These are phyloP conservation scores for Umbilicus rupestris DNA, from an alignment of 164 flowering plant species.

Conservation along the genomic window DNA sequence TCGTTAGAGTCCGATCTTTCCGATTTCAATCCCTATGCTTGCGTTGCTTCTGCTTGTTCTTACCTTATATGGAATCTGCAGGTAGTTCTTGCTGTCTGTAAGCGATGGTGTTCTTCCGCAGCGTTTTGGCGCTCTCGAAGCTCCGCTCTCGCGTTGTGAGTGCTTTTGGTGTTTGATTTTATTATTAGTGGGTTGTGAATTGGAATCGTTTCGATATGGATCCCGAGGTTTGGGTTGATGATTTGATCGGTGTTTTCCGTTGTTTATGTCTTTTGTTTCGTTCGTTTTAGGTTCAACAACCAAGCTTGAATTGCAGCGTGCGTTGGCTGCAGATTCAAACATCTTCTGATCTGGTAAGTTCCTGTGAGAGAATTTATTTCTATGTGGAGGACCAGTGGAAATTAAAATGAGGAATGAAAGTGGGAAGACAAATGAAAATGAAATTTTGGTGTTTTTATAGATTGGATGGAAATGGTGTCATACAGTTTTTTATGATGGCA, in stretches of 20 bases:
- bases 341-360: slow-evolving; percentile 48
- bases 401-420: not conserved
- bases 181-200: not conserved
- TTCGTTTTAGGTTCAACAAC: slow-evolving; percentile 42
- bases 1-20: too few species aligned
- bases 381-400: not conserved
- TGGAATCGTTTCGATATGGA: not conserved
- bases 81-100: not conserved
- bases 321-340: slow-evolving; percentile 78
- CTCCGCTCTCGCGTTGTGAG: slow-evolving; percentile 77
- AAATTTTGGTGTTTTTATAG: not conserved
- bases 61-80: not conserved
- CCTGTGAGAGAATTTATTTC: not conserved
- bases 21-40: too few species aligned
- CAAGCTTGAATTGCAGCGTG: slow-evolving; percentile 36
- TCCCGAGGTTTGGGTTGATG: not conserved
- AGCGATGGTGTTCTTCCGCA: slow-evolving; percentile 57
- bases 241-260: not conserved
- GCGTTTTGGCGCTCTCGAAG: slow-evolving; percentile 53
- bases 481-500: not conserved
- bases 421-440: not conserved
- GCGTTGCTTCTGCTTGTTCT: not conserved
- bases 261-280: not conserved
- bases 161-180: not conserved
- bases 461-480: not conserved